Conservation (phyloP, 2,329 filamentous ascomycete species). For the Cryphonectria parasitica region DNA sequence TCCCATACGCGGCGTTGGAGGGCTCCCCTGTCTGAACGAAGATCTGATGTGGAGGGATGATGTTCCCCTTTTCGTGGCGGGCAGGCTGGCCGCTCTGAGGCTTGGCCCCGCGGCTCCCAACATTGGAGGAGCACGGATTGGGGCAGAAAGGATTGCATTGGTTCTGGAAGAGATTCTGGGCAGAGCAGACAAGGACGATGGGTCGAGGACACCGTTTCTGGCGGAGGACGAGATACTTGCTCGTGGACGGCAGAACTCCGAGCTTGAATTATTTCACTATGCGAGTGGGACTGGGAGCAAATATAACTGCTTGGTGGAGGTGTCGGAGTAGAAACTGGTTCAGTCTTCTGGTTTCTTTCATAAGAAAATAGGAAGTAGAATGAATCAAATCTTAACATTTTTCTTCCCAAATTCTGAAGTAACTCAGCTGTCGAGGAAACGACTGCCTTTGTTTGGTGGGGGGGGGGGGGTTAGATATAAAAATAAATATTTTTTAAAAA, state of each 20-base stretch:
- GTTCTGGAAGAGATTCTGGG: constrained; percentile 63
- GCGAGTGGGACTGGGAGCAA: constrained; percentile 25
- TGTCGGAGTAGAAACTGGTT: constrained; percentile 7
- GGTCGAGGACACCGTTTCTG: constrained; percentile 30
- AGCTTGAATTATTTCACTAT: constrained; percentile 21
- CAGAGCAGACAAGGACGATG: background rate
- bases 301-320: constrained; percentile 17
- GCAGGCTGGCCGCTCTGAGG: constrained; percentile 67
- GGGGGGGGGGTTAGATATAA: no score
- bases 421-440: no score
- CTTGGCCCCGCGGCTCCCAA: constrained; percentile 76
- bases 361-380: background rate
- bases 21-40: constrained; percentile 73
- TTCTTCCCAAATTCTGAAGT: no score
- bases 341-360: no score
- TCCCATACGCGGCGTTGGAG: constrained; percentile 65
- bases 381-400: no score
- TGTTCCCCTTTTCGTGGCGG: constrained; percentile 75
- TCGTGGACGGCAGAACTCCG: constrained; percentile 5
- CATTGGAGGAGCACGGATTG: constrained; percentile 71
- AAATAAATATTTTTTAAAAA: no score
- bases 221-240: constrained; percentile 33
- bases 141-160: constrained; percentile 75
- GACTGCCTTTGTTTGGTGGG: no score
- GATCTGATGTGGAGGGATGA: constrained; percentile 75